These are phyloP conservation scores for Trichophyton benhamiae DNA, from an alignment of 2,329 filamentous ascomycete species.

Conservation along the genomic window DNA sequence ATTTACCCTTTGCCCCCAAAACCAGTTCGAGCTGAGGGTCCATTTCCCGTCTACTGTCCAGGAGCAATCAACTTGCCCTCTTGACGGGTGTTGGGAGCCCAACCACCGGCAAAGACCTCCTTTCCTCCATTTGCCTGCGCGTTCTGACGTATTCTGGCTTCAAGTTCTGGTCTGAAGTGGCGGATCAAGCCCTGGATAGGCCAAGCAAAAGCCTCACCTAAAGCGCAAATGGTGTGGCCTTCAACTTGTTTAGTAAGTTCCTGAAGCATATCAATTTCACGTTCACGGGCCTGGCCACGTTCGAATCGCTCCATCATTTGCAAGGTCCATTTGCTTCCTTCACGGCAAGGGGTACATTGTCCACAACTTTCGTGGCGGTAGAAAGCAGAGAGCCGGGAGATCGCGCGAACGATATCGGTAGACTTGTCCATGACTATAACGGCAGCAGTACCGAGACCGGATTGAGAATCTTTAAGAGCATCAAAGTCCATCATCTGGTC, in stretches of 20 bases:
- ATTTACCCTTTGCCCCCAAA: background rate
- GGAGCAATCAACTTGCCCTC: conserved; percentile 79
- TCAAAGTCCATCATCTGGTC: conserved; percentile 99
- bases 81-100: conserved; percentile 60
- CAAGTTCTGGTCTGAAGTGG: conserved; percentile 92
- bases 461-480: conserved; percentile 92
- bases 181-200: conserved; percentile 95
- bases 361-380: conserved; percentile 98
- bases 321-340: conserved; percentile 97
- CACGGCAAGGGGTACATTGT: conserved; percentile 98
- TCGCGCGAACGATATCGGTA: conserved; percentile 87
- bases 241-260: conserved; percentile 99
- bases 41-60: conserved; percentile 53
- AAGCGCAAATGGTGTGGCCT: conserved; percentile 94
- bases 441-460: conserved; percentile 89
- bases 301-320: conserved; percentile 98
- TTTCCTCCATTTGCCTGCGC: conserved; percentile 54
- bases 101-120: conserved; percentile 69
- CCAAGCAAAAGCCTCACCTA: conserved; percentile 97
- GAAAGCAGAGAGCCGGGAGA: conserved; percentile 85
- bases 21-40: background rate
- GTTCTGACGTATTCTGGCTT: conserved; percentile 77
- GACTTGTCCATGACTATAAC: conserved; percentile 99
- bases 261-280: conserved; percentile 99
- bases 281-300: conserved; percentile 71